These are phyloP conservation scores for Saksenaea oblongispora DNA, from an alignment of 371 early-diverging fungal genomes.

Conservation along the genomic window DNA sequence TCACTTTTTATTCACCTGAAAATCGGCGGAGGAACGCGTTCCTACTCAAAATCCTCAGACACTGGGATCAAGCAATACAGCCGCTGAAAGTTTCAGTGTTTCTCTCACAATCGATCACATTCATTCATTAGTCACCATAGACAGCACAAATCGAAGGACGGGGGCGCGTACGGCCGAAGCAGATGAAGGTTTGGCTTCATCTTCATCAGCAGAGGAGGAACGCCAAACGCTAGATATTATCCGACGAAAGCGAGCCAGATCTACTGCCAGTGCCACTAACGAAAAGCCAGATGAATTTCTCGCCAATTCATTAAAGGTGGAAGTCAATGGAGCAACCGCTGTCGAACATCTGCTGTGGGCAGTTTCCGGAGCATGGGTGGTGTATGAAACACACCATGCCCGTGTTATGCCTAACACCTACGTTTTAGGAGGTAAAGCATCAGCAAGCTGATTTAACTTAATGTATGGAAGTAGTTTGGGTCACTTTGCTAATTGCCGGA, in stretches of 20 bases:
- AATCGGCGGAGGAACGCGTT: neutral
- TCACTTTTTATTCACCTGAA: neutral
- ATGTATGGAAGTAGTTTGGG: neutral
- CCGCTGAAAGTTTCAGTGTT: neutral
- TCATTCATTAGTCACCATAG: neutral
- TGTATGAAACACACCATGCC: neutral
- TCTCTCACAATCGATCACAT: neutral
- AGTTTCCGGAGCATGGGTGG: neutral
- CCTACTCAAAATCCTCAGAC: neutral
- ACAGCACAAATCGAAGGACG: neutral
- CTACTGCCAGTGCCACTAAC: neutral
- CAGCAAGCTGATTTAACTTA: too few relatives aligned
- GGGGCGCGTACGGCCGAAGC: neutral
- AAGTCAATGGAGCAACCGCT: neutral
- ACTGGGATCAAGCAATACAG: neutral
- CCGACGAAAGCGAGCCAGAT: conserved; percentile 27
- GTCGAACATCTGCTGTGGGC: neutral
- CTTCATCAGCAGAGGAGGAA: conserved; percentile 43
- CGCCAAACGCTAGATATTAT: conserved; percentile 33
- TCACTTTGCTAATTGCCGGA: neutral
- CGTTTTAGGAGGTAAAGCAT: neutral
- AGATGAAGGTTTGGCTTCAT: conserved; percentile 45
- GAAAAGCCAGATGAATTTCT: neutral
- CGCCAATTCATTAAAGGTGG: neutral
- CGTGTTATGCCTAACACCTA: neutral